Evolutionary conservation across 2,329 filamentous ascomycete genomes (phyloP), one percentile per base, ranked within the genome.

Genomic region (Triangularia setosa): DNA sequence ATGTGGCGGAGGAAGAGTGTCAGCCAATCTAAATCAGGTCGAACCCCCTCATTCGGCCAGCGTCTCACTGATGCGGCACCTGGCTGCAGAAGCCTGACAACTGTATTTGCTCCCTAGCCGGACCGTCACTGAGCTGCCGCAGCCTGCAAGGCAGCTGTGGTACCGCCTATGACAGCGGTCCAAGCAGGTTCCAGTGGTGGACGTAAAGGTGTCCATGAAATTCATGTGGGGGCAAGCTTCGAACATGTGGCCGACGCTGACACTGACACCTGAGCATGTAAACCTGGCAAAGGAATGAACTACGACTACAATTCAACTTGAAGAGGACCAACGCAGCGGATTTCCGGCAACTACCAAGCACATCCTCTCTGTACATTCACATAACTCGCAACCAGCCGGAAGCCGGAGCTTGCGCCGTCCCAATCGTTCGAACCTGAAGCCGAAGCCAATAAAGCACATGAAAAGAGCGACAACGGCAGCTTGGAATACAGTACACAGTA

Each of bases 171-270:
- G 33, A 18, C 23, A 52, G 64, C 62, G 24, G 53, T 30, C 35
- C 35, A n/a, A 9, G 30, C 27, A 30, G 11, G 27, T 30, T 48
- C 18, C 40, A 48, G 18, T 16, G 58, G 58, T 54, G 62, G 66
- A 63, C 61, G 57, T 58, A 64, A 58, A 67, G 66, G 65, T 68
- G 65, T 69, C 61, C 54, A 59, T 66, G 58, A 64, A 48, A 64
- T 60, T 61, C 64, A 63, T 58, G 25, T 66, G 68, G 68, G 68
- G 68, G 68, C 67, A 64, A 67, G 60, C 63, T 67, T 64, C 59
- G 60, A 58, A 62, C 62, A 66, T 65, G 65, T 64, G 63, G 65
- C 40, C 44, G 57, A 62, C 58, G 35, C 59, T 53, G 57, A 64
- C 55, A 61, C 40, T 40, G 60, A 64, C 59, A 58, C 14, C 30